These are phyloP conservation scores for Penicillium mononematosum DNA, from an alignment of 495 filamentous ascomycete genomes.

Conservation along the genomic window DNA sequence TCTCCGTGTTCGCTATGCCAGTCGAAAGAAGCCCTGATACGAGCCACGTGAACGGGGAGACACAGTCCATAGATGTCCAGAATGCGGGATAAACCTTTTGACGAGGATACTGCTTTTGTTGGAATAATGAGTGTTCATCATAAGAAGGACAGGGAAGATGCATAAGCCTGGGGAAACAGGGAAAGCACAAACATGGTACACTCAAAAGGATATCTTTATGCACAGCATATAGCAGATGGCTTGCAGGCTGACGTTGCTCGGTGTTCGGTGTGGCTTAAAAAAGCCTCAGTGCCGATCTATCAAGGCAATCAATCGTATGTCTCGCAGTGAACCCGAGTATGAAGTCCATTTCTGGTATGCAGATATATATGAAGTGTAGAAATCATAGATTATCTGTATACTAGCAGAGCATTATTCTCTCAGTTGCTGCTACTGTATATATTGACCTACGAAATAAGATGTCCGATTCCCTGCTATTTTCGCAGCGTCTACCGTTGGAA, in stretches of 20 bases:
- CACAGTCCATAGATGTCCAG: constrained; percentile 65
- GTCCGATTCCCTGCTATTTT: too few relatives aligned
- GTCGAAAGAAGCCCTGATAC: constrained; percentile 45
- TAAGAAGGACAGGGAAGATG: neutral
- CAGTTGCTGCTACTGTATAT: too few relatives aligned
- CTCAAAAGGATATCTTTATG: too few relatives aligned
- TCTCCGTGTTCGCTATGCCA: constrained; percentile 32
- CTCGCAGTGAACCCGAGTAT: too few relatives aligned
- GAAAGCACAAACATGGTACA: too few relatives aligned
- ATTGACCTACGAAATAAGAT: too few relatives aligned
- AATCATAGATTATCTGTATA: too few relatives aligned
- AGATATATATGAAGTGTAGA: too few relatives aligned
- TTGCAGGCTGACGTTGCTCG: neutral
- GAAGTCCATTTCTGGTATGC: too few relatives aligned
- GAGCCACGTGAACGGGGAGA: constrained; percentile 51
- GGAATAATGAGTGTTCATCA: neutral
- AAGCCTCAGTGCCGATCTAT: neutral
- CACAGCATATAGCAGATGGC: constrained; percentile 52
- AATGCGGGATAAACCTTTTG: constrained; percentile 47
- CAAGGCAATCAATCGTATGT: too few relatives aligned
- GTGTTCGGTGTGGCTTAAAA: neutral
- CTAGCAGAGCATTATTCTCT: too few relatives aligned
- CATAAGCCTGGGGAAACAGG: neutral
- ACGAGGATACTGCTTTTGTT: neutral
- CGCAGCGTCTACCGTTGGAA: too few relatives aligned